Conservation (phyloP, 371 early-diverging fungal species). For the Apophysomyces variabilis region DNA sequence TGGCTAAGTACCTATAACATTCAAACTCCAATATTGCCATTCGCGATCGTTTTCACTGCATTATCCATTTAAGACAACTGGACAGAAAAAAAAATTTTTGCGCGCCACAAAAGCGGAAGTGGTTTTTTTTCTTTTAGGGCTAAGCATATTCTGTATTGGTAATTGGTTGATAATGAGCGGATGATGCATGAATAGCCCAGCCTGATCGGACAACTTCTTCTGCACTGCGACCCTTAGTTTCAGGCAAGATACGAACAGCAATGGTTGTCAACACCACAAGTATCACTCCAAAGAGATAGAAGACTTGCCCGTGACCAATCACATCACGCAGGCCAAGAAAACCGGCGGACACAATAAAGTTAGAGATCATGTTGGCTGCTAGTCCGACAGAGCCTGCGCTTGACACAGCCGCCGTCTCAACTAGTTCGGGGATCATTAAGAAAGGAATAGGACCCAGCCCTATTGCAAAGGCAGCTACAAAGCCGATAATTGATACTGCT, state of each 20-base stretch:
- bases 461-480: conserved; percentile 86
- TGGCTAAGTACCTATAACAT: no score
- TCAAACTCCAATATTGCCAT: no score
- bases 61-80: no score
- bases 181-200: conserved; percentile 35
- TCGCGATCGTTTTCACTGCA: no score
- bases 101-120: background rate
- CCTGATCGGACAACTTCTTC: conserved; percentile 52
- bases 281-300: conserved; percentile 70
- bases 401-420: conserved; percentile 71
- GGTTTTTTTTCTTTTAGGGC: background rate
- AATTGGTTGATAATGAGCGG: background rate
- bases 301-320: conserved; percentile 70
- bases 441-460: conserved; percentile 93
- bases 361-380: conserved; percentile 74
- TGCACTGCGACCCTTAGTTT: conserved; percentile 77
- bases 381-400: conserved; percentile 76
- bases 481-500: conserved; percentile 71
- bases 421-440: conserved; percentile 83
- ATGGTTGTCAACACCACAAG: conserved; percentile 48
- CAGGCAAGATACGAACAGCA: conserved; percentile 72
- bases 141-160: background rate
- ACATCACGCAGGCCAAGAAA: conserved; percentile 64
- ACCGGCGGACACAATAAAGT: conserved; percentile 70
- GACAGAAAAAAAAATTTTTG: background rate